Base-by-base conservation (phyloP, 169 alveolate species). In the Ichthyophthirius multifiliis region DNA sequence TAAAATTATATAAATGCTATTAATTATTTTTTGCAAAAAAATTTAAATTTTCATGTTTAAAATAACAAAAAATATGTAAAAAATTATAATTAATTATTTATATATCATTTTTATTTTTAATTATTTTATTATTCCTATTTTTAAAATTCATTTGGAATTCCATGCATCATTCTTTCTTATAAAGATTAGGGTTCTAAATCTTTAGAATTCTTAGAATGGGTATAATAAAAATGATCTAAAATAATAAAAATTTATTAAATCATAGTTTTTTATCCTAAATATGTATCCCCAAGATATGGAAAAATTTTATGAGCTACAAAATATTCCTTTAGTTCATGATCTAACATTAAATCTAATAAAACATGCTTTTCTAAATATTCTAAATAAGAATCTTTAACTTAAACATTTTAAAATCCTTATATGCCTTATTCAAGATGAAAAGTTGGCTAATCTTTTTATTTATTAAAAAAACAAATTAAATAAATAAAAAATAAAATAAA, bases 371-470 rank as follows among this genome's bases (percentile, higher is more conserved):
- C 71, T 18, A 55, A 18, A 55, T 55, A 55, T 55, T 55, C 71
- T 20, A 55, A 5, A 23, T 27, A 55, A 0, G 71, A 27, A 55
- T 55, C 71, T 55, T 23, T 55, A 0, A 20, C 71, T 2, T 34
- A 20, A 55, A 27, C 23, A 10, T 27, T 23, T 4, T 55, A 34
- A n/a, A n/a, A n/a, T 2, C 15, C 6, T 27, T 55, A 4, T 10
- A 55, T 55, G 31, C 71, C 71, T 55, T 55, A 15, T 55, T 55
- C 71, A 55, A 39, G n/a, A n/a, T n/a, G n/a, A n/a, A n/a, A n/a
- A n/a, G n/a, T n/a, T n/a, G n/a, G n/a, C n/a, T n/a, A n/a, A n/a
- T n/a, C n/a, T n/a, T n/a, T n/a, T n/a, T n/a, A n/a, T n/a, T n/a
- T n/a, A n/a, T n/a, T n/a, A n/a, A n/a, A n/a, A n/a, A n/a, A n/a